Conservation (phyloP, 1,284 basidiomycete genomes). For the Heterobasidion occidentale region DNA sequence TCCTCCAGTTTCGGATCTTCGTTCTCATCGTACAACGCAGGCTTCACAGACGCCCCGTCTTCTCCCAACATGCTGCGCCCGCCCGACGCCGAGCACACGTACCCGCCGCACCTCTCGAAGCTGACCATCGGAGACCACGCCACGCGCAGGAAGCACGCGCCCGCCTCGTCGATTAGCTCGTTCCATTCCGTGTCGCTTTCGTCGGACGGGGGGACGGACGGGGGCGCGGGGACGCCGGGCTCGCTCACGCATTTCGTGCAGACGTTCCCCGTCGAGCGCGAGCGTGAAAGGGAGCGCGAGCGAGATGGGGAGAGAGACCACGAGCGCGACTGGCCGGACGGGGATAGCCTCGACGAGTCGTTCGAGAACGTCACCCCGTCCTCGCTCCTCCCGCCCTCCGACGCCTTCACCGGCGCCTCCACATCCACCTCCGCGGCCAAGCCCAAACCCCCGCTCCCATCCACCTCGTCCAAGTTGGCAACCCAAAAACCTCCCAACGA, state of each 20-base stretch:
- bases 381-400: slow-evolving; percentile 4
- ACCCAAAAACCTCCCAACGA: slow-evolving; percentile 17
- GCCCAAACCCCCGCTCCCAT: slow-evolving; percentile 4
- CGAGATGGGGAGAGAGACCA: slow-evolving; percentile 10
- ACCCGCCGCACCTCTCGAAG: slow-evolving; percentile 35
- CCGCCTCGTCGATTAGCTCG: slow-evolving; percentile 67
- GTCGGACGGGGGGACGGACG: slow-evolving; percentile 48
- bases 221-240: slow-evolving; percentile 26
- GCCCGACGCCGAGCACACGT: slow-evolving; percentile 48
- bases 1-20: neutral
- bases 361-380: slow-evolving; percentile 58
- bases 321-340: slow-evolving; percentile 33
- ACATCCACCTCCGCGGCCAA: slow-evolving; percentile 3
- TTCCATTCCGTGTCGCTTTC: slow-evolving; percentile 77
- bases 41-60: slow-evolving; percentile 8
- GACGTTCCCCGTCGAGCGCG: slow-evolving; percentile 34
- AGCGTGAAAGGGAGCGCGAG: slow-evolving; percentile 22
- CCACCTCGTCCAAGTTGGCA: slow-evolving; percentile 11
- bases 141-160: slow-evolving; percentile 37
- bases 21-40: neutral
- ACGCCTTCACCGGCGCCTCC: slow-evolving; percentile 3
- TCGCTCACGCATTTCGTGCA: slow-evolving; percentile 35
- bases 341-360: slow-evolving; percentile 55
- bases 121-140: slow-evolving; percentile 20
- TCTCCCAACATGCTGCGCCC: slow-evolving; percentile 32